Percentiles rank a stretch among this genome's conserved stretches.
phyloP scores from a whole-genome alignment of 192 early-diverging fungal species.

The Umbelopsis ramanniana region DNA sequence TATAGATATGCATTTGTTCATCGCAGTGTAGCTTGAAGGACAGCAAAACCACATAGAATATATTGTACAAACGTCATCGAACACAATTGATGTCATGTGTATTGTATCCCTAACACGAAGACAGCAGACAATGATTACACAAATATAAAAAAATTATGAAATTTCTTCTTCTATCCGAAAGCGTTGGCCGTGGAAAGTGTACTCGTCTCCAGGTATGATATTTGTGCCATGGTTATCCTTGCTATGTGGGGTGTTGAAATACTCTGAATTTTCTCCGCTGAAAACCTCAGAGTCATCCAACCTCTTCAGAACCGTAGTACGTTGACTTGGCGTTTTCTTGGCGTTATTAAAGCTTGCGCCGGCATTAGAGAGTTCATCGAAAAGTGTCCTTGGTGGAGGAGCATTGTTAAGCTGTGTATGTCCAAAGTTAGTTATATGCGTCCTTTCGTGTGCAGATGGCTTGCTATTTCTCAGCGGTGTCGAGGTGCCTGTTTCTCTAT shows the following conservation, averaged over 20 bases:
- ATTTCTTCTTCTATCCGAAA: conserved; percentile 12
- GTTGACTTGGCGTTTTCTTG: background rate
- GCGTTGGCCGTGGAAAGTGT: conserved; percentile 11
- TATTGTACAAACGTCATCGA: no score
- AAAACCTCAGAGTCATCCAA: conserved; percentile 1
- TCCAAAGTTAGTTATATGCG: background rate
- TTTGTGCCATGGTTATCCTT: background rate
- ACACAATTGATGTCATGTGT: no score
- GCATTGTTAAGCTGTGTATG: background rate
- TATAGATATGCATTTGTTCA: no score
- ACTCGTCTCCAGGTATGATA: conserved; percentile 17
- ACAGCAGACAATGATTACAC: no score
- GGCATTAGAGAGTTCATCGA: conserved; percentile 10
- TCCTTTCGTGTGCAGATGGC: background rate
- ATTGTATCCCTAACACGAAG: no score
- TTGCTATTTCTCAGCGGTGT: background rate
- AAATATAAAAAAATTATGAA: background rate
- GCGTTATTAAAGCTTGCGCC: background rate
- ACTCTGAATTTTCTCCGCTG: background rate
- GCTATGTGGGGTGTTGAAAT: background rate
- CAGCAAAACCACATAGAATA: no score
- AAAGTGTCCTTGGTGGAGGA: background rate
- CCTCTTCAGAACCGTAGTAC: background rate
- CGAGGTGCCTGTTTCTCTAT: background rate
- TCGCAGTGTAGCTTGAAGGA: background rate